Evolutionary conservation across 768 basidiomycete species (phyloP).

Genomic region (Phallus indusiatus): DNA sequence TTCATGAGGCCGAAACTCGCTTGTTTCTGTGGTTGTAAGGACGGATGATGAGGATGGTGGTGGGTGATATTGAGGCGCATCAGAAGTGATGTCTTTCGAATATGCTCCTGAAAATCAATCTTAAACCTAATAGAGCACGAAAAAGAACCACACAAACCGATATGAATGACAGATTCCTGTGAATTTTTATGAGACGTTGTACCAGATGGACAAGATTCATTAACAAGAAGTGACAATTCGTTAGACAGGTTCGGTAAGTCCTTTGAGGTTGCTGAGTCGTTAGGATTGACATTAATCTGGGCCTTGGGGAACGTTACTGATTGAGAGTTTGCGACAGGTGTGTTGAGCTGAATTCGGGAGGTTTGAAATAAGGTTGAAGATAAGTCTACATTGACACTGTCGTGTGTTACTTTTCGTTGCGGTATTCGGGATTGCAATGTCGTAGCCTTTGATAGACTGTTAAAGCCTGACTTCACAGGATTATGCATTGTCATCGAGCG

Average conservation of each 20-base stretch:
- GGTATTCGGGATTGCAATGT: neutral
- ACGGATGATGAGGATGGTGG: neutral
- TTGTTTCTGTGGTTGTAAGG: neutral
- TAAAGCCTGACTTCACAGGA: neutral
- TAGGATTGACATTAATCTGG: neutral
- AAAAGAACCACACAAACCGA: neutral
- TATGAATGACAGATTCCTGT: neutral
- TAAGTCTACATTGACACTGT: neutral
- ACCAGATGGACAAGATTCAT: conserved; percentile 3
- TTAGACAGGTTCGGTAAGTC: conserved; percentile 2
- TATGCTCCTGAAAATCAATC: neutral
- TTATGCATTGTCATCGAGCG: neutral
- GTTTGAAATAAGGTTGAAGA: neutral
- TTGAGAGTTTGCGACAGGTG: neutral
- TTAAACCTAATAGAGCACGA: neutral
- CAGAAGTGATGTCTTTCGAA: neutral
- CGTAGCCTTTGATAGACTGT: neutral
- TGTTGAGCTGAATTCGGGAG: conserved; percentile 2
- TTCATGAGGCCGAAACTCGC: neutral
- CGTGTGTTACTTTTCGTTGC: neutral
- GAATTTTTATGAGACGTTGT: conserved; percentile 3
- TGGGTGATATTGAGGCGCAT: neutral
- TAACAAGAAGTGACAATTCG: conserved; percentile 1
- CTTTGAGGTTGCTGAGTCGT: conserved; percentile 4
- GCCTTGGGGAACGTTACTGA: neutral